Percentiles rank a stretch among this genome's conserved stretches.
Evolutionary conservation across 2,329 filamentous ascomycete species (phyloP).

Genomic region (Exophiala phaeomuriformis): DNA sequence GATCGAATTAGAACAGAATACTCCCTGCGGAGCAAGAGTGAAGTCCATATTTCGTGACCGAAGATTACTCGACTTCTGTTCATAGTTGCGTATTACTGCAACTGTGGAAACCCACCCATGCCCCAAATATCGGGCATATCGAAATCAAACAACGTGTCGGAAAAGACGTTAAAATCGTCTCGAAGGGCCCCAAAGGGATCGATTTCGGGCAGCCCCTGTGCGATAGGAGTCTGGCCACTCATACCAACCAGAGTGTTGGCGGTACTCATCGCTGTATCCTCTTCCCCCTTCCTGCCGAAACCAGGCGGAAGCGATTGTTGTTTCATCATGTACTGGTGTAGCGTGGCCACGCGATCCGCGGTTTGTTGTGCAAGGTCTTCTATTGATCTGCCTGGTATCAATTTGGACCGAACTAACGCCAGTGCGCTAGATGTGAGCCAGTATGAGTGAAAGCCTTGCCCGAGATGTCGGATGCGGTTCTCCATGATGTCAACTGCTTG

Average conservation of each 20-base stretch:
- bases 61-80: no score
- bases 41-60: no score
- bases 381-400: conserved; percentile 23
- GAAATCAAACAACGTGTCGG: conserved; percentile 21
- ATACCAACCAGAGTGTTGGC: conserved; percentile 12
- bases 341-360: conserved; percentile 23
- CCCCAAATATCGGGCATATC: conserved; percentile 21
- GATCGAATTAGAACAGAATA: no score
- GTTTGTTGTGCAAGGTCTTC: conserved; percentile 25
- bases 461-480: conserved; percentile 30
- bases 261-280: conserved; percentile 12
- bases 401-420: conserved; percentile 29
- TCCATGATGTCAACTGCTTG: conserved; percentile 32
- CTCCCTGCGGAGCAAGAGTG: no score
- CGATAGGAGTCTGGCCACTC: conserved; percentile 6
- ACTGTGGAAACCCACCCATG: conserved; percentile 5
- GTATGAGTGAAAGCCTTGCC: conserved; percentile 33
- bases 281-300: conserved; percentile 2
- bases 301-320: conserved; percentile 6
- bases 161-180: conserved; percentile 16
- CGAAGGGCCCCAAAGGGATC: conserved; percentile 13
- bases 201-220: conserved; percentile 11
- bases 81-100: neutral
- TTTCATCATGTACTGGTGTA: conserved; percentile 14
- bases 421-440: conserved; percentile 34